A percentile compares a stretch with the other conserved stretches of the same genome.
Conservation (phyloP, 257 asterid species). For the Handroanthus guayacan region DNA sequence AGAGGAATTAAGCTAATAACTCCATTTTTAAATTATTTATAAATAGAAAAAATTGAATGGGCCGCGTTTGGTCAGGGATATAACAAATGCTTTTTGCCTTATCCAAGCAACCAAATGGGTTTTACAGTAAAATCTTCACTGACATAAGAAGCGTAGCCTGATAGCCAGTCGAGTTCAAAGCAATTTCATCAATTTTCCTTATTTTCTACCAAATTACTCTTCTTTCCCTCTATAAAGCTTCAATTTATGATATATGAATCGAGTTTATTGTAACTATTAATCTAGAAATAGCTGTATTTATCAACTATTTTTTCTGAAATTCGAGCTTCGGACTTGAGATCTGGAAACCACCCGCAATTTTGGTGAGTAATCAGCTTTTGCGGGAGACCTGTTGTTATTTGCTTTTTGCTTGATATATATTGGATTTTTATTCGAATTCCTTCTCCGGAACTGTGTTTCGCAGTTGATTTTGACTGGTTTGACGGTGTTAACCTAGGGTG, state of each 20-base stretch:
- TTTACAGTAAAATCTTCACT: constrained; percentile 2
- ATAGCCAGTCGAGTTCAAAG: neutral
- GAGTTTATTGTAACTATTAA: neutral
- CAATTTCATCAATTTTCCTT: constrained; percentile 8
- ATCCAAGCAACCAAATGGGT: neutral
- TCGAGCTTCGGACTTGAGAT: constrained; percentile 37
- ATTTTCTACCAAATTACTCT: neutral
- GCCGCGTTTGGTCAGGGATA: neutral
- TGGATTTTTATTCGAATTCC: constrained; percentile 30
- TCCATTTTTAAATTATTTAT: too few relatives aligned
- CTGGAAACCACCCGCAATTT: constrained; percentile 36
- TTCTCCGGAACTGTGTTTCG: neutral
- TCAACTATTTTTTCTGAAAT: constrained; percentile 9
- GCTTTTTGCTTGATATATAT: constrained; percentile 28
- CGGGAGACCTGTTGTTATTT: neutral
- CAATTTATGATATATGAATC: neutral
- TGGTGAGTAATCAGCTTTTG: constrained; percentile 37
- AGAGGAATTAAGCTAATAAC: too few relatives aligned
- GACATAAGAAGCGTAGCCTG: neutral
- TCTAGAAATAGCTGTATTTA: neutral
- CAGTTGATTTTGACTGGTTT: constrained; percentile 24
- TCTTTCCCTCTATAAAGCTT: neutral
- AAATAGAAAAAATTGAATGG: too few relatives aligned
- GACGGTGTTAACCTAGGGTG: constrained; percentile 13
- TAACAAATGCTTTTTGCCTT: neutral